These are phyloP conservation scores for Arctostaphylos glauca DNA, from an alignment of 148 eudicot genomes.

Conservation along the genomic window DNA sequence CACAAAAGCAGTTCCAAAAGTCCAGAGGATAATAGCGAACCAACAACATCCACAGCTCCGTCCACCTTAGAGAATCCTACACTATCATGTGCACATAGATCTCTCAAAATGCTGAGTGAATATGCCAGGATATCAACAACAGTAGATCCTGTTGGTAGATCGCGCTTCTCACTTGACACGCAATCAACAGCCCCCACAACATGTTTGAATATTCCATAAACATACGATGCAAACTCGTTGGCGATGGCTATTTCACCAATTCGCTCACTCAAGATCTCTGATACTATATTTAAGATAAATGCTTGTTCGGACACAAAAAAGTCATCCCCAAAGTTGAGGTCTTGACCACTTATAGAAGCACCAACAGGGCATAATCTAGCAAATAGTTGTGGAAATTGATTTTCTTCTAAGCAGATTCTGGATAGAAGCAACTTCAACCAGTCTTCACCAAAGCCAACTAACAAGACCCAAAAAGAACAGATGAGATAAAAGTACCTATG, in stretches of 20 bases:
- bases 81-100: conserved; percentile 54
- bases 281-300: conserved; percentile 48
- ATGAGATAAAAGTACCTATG: not conserved
- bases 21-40: conserved; percentile 45
- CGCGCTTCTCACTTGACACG: conserved; percentile 30
- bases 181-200: conserved; percentile 40
- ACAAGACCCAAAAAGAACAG: not conserved
- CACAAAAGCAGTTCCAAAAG: conserved; percentile 61
- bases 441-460: conserved; percentile 72
- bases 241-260: conserved; percentile 41
- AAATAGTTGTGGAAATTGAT: conserved; percentile 47
- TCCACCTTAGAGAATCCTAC: conserved; percentile 17
- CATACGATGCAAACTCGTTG: conserved; percentile 41
- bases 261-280: conserved; percentile 59
- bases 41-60: conserved; percentile 28
- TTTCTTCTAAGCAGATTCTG: conserved; percentile 57
- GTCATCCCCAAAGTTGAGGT: conserved; percentile 14
- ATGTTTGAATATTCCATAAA: conserved; percentile 46
- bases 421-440: conserved; percentile 74
- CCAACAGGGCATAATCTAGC: conserved; percentile 23
- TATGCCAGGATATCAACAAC: conserved; percentile 65
- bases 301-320: conserved; percentile 54
- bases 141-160: conserved; percentile 58
- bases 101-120: conserved; percentile 70
- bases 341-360: conserved; percentile 19